Base-by-base conservation (phyloP, 2,329 filamentous ascomycete genomes). In the Pseudogymnoascus sp. region DNA sequence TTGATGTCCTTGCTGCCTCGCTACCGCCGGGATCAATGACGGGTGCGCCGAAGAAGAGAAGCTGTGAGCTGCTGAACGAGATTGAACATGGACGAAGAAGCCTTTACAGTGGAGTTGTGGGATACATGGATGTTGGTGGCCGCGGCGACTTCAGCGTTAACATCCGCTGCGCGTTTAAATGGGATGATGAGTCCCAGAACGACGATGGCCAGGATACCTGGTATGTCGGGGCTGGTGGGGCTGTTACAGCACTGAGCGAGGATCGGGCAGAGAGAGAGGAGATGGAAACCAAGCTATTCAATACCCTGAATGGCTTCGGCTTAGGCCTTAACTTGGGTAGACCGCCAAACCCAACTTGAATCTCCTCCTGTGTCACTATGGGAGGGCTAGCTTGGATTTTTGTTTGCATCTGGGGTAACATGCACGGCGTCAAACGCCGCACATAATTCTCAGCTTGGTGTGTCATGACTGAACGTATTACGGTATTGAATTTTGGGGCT, bases 11-110 rank as follows among this genome's bases (percentile, higher is more conserved):
- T 0, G 82, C 87, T 0, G 80, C 84, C 5, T 88, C 85, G 55
- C 78, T 97, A 0, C 92, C 94, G 0, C 91, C 94, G 0, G 92
- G 94, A 0, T 92, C 88, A 67, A 97, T 97, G 94, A 97, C 92
- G 1, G 94, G 94, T 5, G 92, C 92, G 0, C 94, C 92, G 0
- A 97, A 97, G 77, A 92, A 92, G 74, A 82, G 92, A 55, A 92
- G 88, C 64, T 96, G 92, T 71, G 86, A 95, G 75, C 81, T 96
- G 52, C 76, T 97, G 18, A 78, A 80, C 61, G 74, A 78, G 3
- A 79, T 96, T 39, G 92, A 96, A 72, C 73, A 75, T 61, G 81
- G 85, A 66, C 78, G 39, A 12, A 63, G 92, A 58, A 85, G 90
- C 30, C 74, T 96, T 57, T 96, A 96, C 73, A 90, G 90, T 5